A percentile compares a stretch with the other conserved stretches of the same genome.
phyloP scores from a whole-genome alignment of 805 yeast species.

The Metschnikowia hibisci region DNA sequence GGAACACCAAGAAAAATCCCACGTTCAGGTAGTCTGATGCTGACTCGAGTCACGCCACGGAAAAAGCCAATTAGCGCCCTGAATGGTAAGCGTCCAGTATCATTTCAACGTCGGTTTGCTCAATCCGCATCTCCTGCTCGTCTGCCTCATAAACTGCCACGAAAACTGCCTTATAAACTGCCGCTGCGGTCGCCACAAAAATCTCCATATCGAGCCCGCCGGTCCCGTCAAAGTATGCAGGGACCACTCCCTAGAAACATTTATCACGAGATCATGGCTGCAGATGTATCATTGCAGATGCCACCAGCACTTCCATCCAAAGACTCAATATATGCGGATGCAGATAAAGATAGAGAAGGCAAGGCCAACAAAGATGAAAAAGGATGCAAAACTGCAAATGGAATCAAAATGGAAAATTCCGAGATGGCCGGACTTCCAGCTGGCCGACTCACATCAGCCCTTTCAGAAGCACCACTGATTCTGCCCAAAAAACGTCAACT shows the following conservation, averaged over 20 bases:
- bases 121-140: constrained; percentile 14
- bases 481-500: constrained; percentile 22
- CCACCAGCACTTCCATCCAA: constrained; percentile 44
- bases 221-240: constrained; percentile 18
- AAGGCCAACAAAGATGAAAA: constrained; percentile 21
- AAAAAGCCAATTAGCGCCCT: constrained; percentile 33
- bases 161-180: constrained; percentile 29
- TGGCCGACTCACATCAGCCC: background rate
- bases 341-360: constrained; percentile 17
- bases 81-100: constrained; percentile 34
- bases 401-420: no score
- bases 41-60: constrained; percentile 13
- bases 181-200: constrained; percentile 19
- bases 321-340: constrained; percentile 22
- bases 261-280: constrained; percentile 39
- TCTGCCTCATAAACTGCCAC: constrained; percentile 15
- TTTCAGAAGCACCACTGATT: constrained; percentile 6
- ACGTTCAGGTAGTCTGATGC: constrained; percentile 11
- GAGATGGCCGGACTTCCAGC: background rate
- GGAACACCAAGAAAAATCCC: constrained; percentile 15
- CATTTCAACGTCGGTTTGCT: constrained; percentile 39
- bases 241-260: constrained; percentile 39
- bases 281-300: constrained; percentile 21
- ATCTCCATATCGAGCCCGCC: constrained; percentile 21
- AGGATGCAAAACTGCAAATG: no score